Evolutionary conservation across 768 basidiomycete genomes (phyloP), one percentile per base, ranked within the genome.

Genomic region (Tephrocybe rancida): DNA sequence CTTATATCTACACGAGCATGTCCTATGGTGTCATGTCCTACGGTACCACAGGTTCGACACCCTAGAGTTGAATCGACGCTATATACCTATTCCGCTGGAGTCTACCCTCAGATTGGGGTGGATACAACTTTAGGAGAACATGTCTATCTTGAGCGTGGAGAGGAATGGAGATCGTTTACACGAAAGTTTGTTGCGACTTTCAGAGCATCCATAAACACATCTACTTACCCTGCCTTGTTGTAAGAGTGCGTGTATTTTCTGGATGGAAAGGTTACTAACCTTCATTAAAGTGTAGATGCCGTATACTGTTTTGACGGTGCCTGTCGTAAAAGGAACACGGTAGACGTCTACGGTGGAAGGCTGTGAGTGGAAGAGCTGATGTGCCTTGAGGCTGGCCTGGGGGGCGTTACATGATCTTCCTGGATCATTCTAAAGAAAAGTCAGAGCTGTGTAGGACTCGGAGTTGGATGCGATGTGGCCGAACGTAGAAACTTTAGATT

Each of bases 401-500:
- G 45, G 77, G 75, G 54, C 87, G 83, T 64, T 81, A 70, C 72
- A 83, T 83, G 57, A 90, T 67, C 46, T 82, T 80, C 50, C 69
- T 70, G 60, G 69, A 45, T 83, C 73, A 61, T 67, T 74, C 78
- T 79, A 50, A 41, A 44, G 30, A 50, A 49, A 38, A 47, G 44
- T 19, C 45, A 30, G 54, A 48, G 44, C 39, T n/a, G 50, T 47
- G 50, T 27, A 32, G 39, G 19, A n/a, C n/a, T n/a, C n/a, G n/a
- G n/a, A 5, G 29, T 18, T 50, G 50, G 39, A 47, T 44, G 44
- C 55, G 55, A 44, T 39, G 25, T 7, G 42, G 48, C 16, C 44
- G 26, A 37, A 90, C 90, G 78, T 92, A 90, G 68, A 83, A 78
- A n/a, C n/a, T n/a, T n/a, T n/a, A 5, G 7, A 30, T 30, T 13